These are phyloP conservation scores for Yamadazyma tumulicola DNA, from an alignment of 805 yeast genomes.

Conservation along the genomic window DNA sequence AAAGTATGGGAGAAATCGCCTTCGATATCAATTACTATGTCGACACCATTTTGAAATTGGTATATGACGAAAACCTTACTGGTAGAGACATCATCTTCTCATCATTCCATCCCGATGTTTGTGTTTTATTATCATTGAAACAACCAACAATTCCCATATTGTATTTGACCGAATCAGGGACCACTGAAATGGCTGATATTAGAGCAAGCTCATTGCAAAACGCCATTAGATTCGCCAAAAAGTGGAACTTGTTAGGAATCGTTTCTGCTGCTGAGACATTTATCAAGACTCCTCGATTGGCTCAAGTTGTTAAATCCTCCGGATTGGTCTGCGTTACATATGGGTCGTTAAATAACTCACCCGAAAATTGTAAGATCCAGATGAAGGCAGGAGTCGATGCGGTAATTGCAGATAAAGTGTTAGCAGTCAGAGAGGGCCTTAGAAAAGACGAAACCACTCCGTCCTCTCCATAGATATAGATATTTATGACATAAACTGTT, in stretches of 20 bases:
- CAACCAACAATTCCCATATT: constrained; percentile 92
- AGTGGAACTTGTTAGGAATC: constrained; percentile 88
- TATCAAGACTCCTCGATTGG: constrained; percentile 84
- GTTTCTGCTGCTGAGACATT: constrained; percentile 87
- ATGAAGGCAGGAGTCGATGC: constrained; percentile 97
- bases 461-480: too few relatives aligned
- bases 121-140: constrained; percentile 78
- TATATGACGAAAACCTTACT: constrained; percentile 67
- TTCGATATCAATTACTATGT: constrained; percentile 84
- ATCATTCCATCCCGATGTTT: constrained; percentile 92
- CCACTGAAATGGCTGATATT: constrained; percentile 80
- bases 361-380: constrained; percentile 78
- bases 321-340: constrained; percentile 94
- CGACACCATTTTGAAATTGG: constrained; percentile 76
- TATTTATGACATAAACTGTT: too few relatives aligned
- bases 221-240: constrained; percentile 84
- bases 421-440: constrained; percentile 86
- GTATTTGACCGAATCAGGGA: constrained; percentile 86
- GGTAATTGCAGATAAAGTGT: constrained; percentile 92
- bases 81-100: constrained; percentile 88
- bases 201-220: constrained; percentile 85
- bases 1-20: constrained; percentile 81
- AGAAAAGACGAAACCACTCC: constrained; percentile 34
- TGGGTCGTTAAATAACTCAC: constrained; percentile 80
- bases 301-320: constrained; percentile 83